phyloP scores from a whole-genome alignment of 208 protist genomes.

The Leptomonas seymouri region DNA sequence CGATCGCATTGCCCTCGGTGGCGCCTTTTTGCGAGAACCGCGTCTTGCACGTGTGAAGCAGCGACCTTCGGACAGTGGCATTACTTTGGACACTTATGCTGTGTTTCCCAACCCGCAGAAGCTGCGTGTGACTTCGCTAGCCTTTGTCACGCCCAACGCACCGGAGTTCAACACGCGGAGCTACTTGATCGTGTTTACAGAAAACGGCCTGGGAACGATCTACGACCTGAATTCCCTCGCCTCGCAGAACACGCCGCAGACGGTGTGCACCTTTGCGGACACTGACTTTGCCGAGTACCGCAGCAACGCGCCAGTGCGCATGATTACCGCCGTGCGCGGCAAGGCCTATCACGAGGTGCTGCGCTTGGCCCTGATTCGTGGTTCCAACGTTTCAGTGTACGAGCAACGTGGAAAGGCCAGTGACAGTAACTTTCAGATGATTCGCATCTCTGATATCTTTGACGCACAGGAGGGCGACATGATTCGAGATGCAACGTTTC shows the following conservation, averaged over 20 bases:
- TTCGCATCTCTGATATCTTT: constrained; percentile 45
- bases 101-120: constrained; percentile 51
- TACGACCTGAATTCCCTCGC: constrained; percentile 48
- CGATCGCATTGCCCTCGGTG: constrained; percentile 56
- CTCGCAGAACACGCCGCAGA: constrained; percentile 37
- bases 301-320: constrained; percentile 37
- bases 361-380: constrained; percentile 47
- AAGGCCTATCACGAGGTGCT: constrained; percentile 70
- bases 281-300: constrained; percentile 56
- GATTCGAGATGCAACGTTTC: constrained; percentile 51
- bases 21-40: constrained; percentile 77
- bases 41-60: constrained; percentile 54
- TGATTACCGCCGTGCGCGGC: constrained; percentile 56
- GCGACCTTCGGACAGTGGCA: constrained; percentile 17
- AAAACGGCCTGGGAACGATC: constrained; percentile 57
- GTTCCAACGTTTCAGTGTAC: constrained; percentile 53
- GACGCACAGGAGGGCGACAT: constrained; percentile 56
- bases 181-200: constrained; percentile 65
- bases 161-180: constrained; percentile 74
- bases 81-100: constrained; percentile 22
- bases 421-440: constrained; percentile 41
- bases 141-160: constrained; percentile 44
- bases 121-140: constrained; percentile 51
- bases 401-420: constrained; percentile 43
- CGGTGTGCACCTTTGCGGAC: constrained; percentile 58